These are phyloP conservation scores for Neonectria punicea DNA, from an alignment of 2,329 filamentous ascomycete species.

Conservation along the genomic window DNA sequence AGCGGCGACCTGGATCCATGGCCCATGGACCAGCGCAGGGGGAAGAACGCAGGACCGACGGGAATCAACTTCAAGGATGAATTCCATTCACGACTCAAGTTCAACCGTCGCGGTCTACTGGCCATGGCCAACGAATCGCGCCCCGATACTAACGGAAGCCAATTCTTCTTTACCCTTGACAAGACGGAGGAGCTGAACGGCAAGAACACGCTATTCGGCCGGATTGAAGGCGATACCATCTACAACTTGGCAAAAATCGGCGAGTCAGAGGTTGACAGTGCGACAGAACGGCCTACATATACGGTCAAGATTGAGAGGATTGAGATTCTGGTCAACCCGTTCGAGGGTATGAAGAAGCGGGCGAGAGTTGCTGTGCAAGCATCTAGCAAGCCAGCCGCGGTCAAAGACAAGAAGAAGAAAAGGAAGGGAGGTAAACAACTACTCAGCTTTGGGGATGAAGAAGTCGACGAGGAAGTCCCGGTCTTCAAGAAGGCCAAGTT, in stretches of 20 bases:
- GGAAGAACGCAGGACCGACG: constrained; percentile 67
- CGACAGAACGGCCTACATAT: constrained; percentile 85
- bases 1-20: constrained; percentile 77
- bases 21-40: constrained; percentile 73
- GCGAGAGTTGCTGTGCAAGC: constrained; percentile 65
- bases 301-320: constrained; percentile 79
- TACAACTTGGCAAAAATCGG: constrained; percentile 96
- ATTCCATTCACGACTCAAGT: constrained; percentile 90
- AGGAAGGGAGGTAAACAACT: constrained; percentile 80
- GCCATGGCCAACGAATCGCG: constrained; percentile 94
- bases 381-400: constrained; percentile 49
- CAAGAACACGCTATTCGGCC: constrained; percentile 93
- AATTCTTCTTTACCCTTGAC: constrained; percentile 95
- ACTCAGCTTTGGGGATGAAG: constrained; percentile 81
- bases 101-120: constrained; percentile 87
- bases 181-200: constrained; percentile 86
- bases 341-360: constrained; percentile 81
- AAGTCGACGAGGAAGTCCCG: constrained; percentile 64
- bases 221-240: constrained; percentile 92
- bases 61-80: constrained; percentile 81
- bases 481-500: constrained; percentile 81
- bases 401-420: constrained; percentile 73
- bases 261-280: constrained; percentile 83
- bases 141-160: constrained; percentile 86
- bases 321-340: constrained; percentile 84